A percentile compares a stretch with the other conserved stretches of the same genome.
phyloP scores from a whole-genome alignment of 257 asterid genomes.

The Oldenlandia corymbosa region DNA sequence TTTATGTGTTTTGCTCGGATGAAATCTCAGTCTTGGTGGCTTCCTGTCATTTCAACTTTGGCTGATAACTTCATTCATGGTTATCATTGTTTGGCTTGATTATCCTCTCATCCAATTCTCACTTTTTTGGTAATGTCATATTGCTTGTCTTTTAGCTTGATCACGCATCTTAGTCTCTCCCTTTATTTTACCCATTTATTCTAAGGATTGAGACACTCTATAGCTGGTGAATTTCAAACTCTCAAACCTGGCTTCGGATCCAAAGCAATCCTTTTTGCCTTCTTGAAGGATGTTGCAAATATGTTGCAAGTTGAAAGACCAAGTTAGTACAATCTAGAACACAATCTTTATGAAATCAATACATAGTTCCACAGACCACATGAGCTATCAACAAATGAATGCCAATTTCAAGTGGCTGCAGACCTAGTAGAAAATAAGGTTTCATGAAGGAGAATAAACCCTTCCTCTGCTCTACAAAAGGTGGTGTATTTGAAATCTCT shows the following conservation, averaged over 20 bases:
- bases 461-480: background rate
- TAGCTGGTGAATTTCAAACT: no score
- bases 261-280: background rate
- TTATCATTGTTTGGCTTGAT: no score
- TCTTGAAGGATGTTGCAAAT: background rate
- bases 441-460: background rate
- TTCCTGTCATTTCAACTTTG: background rate
- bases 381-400: background rate
- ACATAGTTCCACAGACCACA: background rate
- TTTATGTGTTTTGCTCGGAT: background rate
- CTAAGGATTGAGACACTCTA: no score
- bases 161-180: no score
- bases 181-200: no score
- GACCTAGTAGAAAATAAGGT: slow-evolving; percentile 8
- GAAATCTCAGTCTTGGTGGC: background rate
- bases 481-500: no score
- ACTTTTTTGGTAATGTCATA: no score
- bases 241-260: background rate
- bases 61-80: no score
- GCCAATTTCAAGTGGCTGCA: background rate
- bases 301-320: background rate
- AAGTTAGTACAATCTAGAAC: background rate
- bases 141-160: no score
- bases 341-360: background rate
- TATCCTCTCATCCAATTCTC: no score